Base-by-base conservation (phyloP, 2,329 filamentous ascomycete genomes). In the Hyphodiscus sp. region DNA sequence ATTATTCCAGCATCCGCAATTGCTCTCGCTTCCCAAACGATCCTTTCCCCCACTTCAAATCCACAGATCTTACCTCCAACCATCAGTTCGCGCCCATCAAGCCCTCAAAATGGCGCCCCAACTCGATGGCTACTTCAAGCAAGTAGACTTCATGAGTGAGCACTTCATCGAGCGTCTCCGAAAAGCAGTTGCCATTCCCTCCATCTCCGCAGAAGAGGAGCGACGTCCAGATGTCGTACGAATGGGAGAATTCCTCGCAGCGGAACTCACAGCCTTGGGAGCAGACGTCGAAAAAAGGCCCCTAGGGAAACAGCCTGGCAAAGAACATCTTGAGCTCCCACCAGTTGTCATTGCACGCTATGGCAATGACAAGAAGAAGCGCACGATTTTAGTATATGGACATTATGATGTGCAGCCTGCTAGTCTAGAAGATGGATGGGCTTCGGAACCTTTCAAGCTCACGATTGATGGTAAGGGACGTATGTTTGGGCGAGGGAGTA, bases 321-420 rank as follows among this genome's bases (percentile, higher is more conserved):
- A 90, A 70, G 90, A 95, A 68, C 79, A 91, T 64, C 85, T 99
- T 63, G 86, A 96, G 53, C 86, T 99, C 16, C 94, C 94, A 2
- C 94, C 94, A 1, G 91, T 96, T 49, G 83, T 99, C 52, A 82
- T 99, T 59, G 92, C 86, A 48, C 86, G 94, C 62, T 97, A 97
- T 71, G 91, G 94, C 62, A 89, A 83, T 71, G 91, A 97, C 71
- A 85, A 87, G 72, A 89, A 82, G 71, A 99, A 97, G 82, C 83
- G 89, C 56, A 97, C 91, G 38, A 94, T 99, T 62, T 80, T 99
- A 58, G 90, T 99, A 46, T 99, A 99, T 69, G 94, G 94, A 47
- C 94, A 99, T 77, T 99, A 99, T 76, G 94, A 99, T 70, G 94
- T 99, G 38, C 94, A 99, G 75, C 94, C 94, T 23, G 94, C 94